Conservation (phyloP, 805 yeast species). For the Nakazawaea ishiwadae region DNA sequence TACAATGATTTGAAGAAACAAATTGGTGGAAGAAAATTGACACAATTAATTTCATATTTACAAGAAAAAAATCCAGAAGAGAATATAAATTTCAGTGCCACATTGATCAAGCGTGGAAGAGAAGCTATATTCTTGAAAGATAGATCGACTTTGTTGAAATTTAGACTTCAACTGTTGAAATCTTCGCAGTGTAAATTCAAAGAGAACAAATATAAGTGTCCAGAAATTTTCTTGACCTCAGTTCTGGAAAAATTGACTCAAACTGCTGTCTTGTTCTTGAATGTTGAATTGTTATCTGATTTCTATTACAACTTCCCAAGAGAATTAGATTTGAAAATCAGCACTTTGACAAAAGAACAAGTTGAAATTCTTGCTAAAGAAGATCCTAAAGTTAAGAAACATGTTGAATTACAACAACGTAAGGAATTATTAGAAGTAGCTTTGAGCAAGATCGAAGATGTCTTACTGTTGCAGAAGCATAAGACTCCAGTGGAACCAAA, state of each 20-base stretch:
- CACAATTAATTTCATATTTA: conserved; percentile 75
- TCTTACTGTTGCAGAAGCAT: conserved; percentile 57
- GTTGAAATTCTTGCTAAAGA: conserved; percentile 89
- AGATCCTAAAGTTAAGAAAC: conserved; percentile 85
- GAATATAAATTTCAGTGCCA: conserved; percentile 79
- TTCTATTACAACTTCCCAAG: conserved; percentile 96
- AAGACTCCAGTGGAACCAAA: conserved; percentile 1
- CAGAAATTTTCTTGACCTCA: conserved; percentile 89
- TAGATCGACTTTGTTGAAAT: conserved; percentile 60
- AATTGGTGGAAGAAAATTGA: conserved; percentile 80
- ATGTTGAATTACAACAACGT: conserved; percentile 89
- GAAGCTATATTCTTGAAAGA: conserved; percentile 79
- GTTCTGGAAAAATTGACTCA: conserved; percentile 89
- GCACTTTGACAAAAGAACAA: conserved; percentile 65
- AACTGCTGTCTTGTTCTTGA: conserved; percentile 87
- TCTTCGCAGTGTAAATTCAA: conserved; percentile 72
- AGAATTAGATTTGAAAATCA: conserved; percentile 76
- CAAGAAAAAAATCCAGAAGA: conserved; percentile 50
- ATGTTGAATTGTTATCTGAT: conserved; percentile 90
- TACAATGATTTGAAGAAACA: conserved; percentile 54
- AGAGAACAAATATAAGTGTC: conserved; percentile 85
- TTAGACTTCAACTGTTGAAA: conserved; percentile 74
- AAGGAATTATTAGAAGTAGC: conserved; percentile 87
- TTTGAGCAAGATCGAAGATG: conserved; percentile 75
- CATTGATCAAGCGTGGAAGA: conserved; percentile 70